These are phyloP conservation scores for Colletotrichum nymphaeae DNA, from an alignment of 2,329 filamentous ascomycete species.

Conservation along the genomic window DNA sequence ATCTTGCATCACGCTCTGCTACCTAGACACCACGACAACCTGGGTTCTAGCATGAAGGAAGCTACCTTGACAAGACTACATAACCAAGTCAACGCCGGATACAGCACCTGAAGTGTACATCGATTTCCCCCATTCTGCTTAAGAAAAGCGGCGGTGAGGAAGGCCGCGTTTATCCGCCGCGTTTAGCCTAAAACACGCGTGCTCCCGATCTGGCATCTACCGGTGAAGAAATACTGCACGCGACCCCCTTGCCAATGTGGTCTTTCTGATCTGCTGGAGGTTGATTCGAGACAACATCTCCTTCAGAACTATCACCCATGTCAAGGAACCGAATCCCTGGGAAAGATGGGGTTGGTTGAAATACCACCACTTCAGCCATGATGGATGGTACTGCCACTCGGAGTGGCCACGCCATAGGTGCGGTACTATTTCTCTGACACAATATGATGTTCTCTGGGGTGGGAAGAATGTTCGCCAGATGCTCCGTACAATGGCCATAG, in stretches of 20 bases:
- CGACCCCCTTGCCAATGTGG: background rate
- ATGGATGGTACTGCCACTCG: background rate
- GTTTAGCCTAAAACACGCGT: slow-evolving; percentile 27
- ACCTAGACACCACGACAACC: background rate
- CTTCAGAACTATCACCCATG: background rate
- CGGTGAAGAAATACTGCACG: slow-evolving; percentile 14
- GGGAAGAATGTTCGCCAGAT: no score
- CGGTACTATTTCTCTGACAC: no score
- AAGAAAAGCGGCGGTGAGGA: slow-evolving; percentile 7
- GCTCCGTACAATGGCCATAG: background rate
- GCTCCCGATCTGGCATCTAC: slow-evolving; percentile 5
- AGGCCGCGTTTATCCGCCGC: slow-evolving; percentile 12
- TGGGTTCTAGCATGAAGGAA: background rate
- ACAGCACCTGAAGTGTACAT: background rate
- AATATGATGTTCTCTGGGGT: no score
- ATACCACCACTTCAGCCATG: background rate
- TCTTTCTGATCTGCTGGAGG: background rate
- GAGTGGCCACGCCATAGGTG: no score
- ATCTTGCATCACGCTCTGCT: background rate
- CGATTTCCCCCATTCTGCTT: background rate
- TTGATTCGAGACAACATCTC: background rate
- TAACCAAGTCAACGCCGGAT: background rate
- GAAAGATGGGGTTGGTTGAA: background rate
- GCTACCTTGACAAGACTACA: background rate
- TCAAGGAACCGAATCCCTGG: background rate